Base-by-base conservation (phyloP, 805 yeast genomes). In the Candida easanensis region DNA sequence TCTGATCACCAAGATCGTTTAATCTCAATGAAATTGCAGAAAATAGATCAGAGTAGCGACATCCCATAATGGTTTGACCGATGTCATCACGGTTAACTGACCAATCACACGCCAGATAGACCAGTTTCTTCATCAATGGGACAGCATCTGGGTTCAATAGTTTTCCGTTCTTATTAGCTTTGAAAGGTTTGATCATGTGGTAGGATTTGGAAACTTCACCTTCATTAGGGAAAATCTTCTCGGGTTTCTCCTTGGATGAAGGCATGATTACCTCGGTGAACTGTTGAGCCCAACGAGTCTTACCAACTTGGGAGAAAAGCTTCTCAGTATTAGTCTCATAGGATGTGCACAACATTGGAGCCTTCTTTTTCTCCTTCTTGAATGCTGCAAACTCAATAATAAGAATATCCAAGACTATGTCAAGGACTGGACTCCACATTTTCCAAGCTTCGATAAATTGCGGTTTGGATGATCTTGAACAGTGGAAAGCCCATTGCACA, bases 401-500 rank as follows among this genome's bases (percentile, higher is more conserved):
- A 13, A 51, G 20, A 10, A 52, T 54, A 26, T 52, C 54, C 5
- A 58, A 20, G 2, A 60, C 46, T 2, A 53, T 19, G 9, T 15
- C 23, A 8, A 57, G 22, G 1, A 56, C 26, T 9, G 51, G 50
- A n/a, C 39, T 22, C 62, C 61, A 57, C 42, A 51, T 51, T 25
- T 48, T 35, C 54, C 53, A 54, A 14, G 48, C 46, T 33, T 45
- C 46, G 14, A 34, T 44, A 22, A 42, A 42, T 0, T 41, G 34
- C 3, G 39, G 30, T 5, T 48, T 42, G 8, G 41, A 43, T 0
- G 52, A 46, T n/a, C 48, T 38, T 2, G 64, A 52, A 36, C 65
- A 60, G 21, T 53, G 52, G 22, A 64, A 44, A 0, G 58, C 62
- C 68, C 67, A 64, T 26, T 50, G 36, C 13, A 61, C 51, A 1